Conservation (phyloP, 495 filamentous ascomycete species). For the Penicillium pancosmium region DNA sequence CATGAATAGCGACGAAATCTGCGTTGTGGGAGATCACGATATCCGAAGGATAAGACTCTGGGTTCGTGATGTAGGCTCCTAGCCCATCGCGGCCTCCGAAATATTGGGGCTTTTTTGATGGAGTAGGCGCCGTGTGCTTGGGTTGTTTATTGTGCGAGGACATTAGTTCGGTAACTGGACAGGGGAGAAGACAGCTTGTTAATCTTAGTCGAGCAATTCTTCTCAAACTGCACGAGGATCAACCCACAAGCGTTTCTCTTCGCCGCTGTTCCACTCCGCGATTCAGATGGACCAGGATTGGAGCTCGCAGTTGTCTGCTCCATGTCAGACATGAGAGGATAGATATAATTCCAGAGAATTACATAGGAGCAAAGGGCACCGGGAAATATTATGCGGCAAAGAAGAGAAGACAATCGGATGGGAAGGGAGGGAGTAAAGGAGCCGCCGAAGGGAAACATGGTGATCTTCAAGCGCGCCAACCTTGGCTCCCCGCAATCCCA, state of each 20-base stretch:
- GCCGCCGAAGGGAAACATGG: neutral
- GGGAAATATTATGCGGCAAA: neutral
- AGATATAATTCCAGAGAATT: neutral
- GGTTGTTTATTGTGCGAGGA: conserved; percentile 55
- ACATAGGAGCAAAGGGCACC: conserved; percentile 4
- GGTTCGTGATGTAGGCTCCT: conserved; percentile 69
- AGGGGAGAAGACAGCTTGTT: neutral
- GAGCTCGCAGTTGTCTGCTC: conserved; percentile 5
- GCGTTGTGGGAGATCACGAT: conserved; percentile 70
- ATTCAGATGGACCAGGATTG: neutral
- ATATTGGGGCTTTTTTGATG: conserved; percentile 32
- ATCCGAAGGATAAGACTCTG: conserved; percentile 60
- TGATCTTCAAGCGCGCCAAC: conserved; percentile 4
- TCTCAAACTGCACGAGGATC: neutral
- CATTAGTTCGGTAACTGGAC: conserved; percentile 70
- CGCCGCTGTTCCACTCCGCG: conserved; percentile 22
- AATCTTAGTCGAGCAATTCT: neutral
- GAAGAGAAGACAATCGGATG: neutral
- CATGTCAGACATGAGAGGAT: conserved; percentile 14
- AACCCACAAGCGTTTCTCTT: conserved; percentile 50
- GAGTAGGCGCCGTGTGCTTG: conserved; percentile 31
- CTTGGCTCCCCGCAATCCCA: conserved; percentile 33
- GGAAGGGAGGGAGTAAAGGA: neutral
- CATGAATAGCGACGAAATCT: conserved; percentile 78
- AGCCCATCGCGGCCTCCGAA: conserved; percentile 63